Conservation (phyloP, 2,329 filamentous ascomycete genomes). For the Penicillium sp. region DNA sequence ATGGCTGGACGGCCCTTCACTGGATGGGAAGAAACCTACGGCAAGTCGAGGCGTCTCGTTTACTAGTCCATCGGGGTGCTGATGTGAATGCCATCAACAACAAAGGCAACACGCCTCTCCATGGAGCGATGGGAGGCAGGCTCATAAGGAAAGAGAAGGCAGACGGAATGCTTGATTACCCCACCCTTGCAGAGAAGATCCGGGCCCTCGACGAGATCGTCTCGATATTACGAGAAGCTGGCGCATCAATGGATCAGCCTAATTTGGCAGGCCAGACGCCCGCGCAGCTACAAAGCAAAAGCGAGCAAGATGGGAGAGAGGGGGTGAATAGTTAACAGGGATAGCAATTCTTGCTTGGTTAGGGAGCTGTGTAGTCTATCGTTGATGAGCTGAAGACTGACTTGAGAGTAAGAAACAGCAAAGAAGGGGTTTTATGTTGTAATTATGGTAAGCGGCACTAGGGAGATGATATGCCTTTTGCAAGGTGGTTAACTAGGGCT, state of each 20-base stretch:
- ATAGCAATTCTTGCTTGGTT: too few species aligned
- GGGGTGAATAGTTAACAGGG: too few species aligned
- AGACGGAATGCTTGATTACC: background rate
- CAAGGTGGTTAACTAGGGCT: background rate
- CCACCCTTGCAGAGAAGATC: constrained; percentile 1
- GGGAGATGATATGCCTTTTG: background rate
- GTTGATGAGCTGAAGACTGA: background rate
- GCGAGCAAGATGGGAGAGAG: too few species aligned
- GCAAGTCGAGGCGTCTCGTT: constrained; percentile 4
- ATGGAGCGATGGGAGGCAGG: background rate
- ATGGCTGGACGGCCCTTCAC: constrained; percentile 3
- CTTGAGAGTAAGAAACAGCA: background rate
- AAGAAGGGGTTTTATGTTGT: background rate
- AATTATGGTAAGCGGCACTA: background rate
- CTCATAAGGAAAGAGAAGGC: background rate
- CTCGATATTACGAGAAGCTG: constrained; percentile 4
- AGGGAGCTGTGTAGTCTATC: background rate
- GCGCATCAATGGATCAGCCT: constrained; percentile 2
- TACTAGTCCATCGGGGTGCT: constrained; percentile 3
- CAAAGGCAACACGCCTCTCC: constrained; percentile 2
- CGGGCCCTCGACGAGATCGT: constrained; percentile 2
- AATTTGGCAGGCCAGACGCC: constrained; percentile 2
- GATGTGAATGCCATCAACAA: constrained; percentile 3
- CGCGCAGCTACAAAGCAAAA: background rate
- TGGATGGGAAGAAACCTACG: constrained; percentile 1